phyloP scores from a whole-genome alignment of 768 basidiomycete species.

The Auricularia heimuer region DNA sequence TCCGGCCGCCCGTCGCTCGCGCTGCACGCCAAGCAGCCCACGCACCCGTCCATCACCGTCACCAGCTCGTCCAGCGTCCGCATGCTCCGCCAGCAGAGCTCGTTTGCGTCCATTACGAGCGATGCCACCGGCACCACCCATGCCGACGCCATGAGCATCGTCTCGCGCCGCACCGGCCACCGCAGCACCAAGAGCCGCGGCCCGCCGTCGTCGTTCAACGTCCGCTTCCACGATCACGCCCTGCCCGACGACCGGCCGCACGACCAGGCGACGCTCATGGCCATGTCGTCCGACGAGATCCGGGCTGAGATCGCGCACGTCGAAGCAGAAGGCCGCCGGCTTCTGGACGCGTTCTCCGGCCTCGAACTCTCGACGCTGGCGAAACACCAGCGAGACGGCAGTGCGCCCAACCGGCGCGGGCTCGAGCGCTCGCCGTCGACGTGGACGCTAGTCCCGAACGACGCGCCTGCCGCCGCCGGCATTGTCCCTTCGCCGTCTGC shows the following conservation, averaged over 20 bases:
- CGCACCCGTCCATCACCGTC: background rate
- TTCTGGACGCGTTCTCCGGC: conserved; percentile 17
- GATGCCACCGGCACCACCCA: background rate
- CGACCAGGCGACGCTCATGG: background rate
- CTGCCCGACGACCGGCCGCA: background rate
- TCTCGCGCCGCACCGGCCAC: background rate
- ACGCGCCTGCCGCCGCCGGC: background rate
- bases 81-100: background rate
- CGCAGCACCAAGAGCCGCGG: conserved; percentile 1
- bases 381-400: background rate
- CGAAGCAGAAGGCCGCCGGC: conserved; percentile 57
- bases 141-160: background rate
- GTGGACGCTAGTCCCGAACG: background rate
- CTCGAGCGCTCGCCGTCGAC: background rate
- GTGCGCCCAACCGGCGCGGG: background rate
- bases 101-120: background rate
- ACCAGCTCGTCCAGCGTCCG: background rate
- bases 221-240: background rate
- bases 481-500: background rate
- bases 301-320: conserved; percentile 55
- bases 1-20: background rate
- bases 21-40: background rate
- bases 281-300: conserved; percentile 50
- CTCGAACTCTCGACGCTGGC: background rate
- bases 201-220: background rate